Evolutionary conservation across 2,329 filamentous ascomycete species (phyloP).

Genomic region (Rhynchosporium secalis): DNA sequence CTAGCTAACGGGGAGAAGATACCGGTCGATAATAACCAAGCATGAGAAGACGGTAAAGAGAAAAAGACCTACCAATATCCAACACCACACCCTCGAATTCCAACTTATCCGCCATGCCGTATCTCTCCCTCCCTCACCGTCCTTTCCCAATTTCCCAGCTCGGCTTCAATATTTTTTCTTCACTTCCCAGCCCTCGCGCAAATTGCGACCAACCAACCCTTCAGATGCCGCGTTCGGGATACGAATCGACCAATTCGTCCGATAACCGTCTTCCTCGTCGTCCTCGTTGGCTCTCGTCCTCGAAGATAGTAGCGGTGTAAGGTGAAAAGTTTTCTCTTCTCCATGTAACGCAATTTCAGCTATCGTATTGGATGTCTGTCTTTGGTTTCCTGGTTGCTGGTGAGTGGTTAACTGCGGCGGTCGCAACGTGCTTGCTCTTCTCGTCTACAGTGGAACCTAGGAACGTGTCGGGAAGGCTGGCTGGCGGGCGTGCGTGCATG

Average conservation of each 20-base stretch:
- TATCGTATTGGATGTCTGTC: not conserved
- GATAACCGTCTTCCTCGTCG: not conserved
- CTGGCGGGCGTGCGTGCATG: constrained; percentile 17
- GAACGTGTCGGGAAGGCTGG: not conserved
- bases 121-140: constrained; percentile 15
- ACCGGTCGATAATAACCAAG: not conserved
- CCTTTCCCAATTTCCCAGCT: constrained; percentile 3
- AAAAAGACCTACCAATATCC: constrained; percentile 39
- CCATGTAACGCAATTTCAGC: not conserved
- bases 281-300: not conserved
- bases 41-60: too few relatives aligned
- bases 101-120: constrained; percentile 13
- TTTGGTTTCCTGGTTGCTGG: constrained; percentile 20
- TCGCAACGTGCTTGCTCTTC: too few relatives aligned
- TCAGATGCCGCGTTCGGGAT: not conserved
- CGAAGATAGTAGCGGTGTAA: constrained; percentile 27
- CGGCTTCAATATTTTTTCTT: not conserved
- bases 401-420: too few relatives aligned
- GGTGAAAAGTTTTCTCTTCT: constrained; percentile 19
- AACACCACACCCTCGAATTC: constrained; percentile 34
- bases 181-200: not conserved
- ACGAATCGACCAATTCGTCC: not conserved
- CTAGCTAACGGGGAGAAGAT: not conserved
- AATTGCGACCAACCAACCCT: not conserved
- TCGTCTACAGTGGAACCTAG: too few relatives aligned